These are phyloP conservation scores for Fusarium agapanthi DNA, from an alignment of 2,329 filamentous ascomycete species.

Conservation along the genomic window DNA sequence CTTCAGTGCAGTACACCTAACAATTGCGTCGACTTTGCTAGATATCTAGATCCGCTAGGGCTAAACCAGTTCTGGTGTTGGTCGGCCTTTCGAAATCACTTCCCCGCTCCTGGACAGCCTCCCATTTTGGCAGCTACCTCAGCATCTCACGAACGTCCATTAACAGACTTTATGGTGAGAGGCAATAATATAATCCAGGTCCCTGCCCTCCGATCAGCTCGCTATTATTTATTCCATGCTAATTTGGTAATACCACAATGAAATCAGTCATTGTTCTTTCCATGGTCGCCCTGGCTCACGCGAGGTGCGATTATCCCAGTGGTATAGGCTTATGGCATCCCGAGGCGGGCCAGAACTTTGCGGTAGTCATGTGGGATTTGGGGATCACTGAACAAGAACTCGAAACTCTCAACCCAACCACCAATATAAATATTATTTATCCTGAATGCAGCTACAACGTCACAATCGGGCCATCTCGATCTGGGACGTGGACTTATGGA, in stretches of 20 bases:
- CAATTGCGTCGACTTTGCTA: not conserved
- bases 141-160: not conserved
- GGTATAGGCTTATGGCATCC: not conserved
- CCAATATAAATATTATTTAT: not conserved
- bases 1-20: not conserved
- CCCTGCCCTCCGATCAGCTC: not conserved
- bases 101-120: not conserved
- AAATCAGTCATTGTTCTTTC: not conserved
- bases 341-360: not conserved
- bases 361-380: not conserved
- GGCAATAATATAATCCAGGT: not conserved
- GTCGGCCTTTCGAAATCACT: not conserved
- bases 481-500: not conserved
- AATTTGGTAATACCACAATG: not conserved
- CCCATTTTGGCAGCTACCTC: not conserved
- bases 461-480: not conserved
- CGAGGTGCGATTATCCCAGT: not conserved
- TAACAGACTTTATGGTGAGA: not conserved
- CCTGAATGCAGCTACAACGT: not conserved
- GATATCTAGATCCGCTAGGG: not conserved
- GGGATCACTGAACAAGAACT: not conserved
- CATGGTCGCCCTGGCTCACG: not conserved
- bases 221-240: no score
- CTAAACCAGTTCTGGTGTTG: not conserved
- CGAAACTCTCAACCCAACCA: not conserved